Base-by-base conservation (phyloP, 139 green algal genomes). In the Zygnema cylindricum region DNA sequence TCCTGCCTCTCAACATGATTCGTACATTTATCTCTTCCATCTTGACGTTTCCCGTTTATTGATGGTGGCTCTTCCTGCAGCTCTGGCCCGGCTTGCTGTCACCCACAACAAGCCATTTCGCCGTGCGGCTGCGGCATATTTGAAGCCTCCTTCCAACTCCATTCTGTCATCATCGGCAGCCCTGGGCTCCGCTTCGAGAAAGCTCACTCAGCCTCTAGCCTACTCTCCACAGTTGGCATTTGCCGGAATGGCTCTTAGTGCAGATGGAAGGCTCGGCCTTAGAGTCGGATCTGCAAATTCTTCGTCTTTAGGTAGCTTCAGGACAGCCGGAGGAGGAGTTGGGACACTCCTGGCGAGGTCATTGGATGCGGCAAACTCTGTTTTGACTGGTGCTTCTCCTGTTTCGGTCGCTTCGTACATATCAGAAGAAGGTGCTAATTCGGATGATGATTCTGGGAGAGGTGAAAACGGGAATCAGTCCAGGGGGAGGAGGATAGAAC, bases 41-140 rank as follows among this genome's bases (percentile, higher is more conserved):
- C n/a, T n/a, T n/a, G n/a, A n/a, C n/a, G n/a, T n/a, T n/a, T n/a
- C n/a, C n/a, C n/a, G n/a, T n/a, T n/a, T n/a, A n/a, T n/a, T n/a
- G n/a, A n/a, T n/a, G n/a, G n/a, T n/a, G n/a, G n/a, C n/a, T n/a
- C n/a, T n/a, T 43, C 7, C 71, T 43, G 30, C 81, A 89, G 84
- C 84, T 43, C 69, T 89, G 0, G 84, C 84, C 7, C 57, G 84
- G 36, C 77, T 89, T 39, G 84, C 69, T 23, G 41, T 78, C n/a
- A 85, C 69, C 35, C 84, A 78, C 36, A 86, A 85, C 84, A 49
- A 55, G 21, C 84, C 38, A 36, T 89, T 89, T 54, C 69, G 84
- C 1, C 38, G 38, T 1, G 84, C 84, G 23, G 84, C 84, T 36
- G 84, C 84, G 2, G 39, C 84, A 36, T 89, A 85, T 54, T 49